phyloP scores from a whole-genome alignment of 2,329 filamentous ascomycete species.

The Calonectria henricotiae region DNA sequence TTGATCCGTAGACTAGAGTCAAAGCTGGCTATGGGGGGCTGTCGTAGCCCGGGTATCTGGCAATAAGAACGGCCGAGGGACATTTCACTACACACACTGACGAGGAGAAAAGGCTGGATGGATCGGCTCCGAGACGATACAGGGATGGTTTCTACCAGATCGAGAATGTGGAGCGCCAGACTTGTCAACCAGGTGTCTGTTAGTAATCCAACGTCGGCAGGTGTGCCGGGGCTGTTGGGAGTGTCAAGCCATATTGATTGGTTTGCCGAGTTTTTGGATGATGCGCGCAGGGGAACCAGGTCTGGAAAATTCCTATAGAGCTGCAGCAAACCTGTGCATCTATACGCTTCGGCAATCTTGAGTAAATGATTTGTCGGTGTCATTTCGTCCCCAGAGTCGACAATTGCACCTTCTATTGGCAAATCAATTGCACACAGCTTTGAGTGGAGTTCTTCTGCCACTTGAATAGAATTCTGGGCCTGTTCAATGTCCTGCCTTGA shows the following conservation, averaged over 20 bases:
- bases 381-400: constrained; percentile 50
- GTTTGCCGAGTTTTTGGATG: constrained; percentile 21
- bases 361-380: constrained; percentile 51
- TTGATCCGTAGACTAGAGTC: constrained; percentile 43
- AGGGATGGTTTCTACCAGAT: constrained; percentile 61
- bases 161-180: constrained; percentile 63
- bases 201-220: constrained; percentile 17
- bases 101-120: constrained; percentile 63
- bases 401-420: constrained; percentile 41
- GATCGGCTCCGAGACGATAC: constrained; percentile 63
- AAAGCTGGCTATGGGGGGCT: constrained; percentile 37
- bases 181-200: constrained; percentile 61
- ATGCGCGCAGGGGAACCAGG: constrained; percentile 55
- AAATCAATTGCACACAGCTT: constrained; percentile 43
- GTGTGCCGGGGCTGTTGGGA: constrained; percentile 25
- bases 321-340: constrained; percentile 52
- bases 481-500: constrained; percentile 51
- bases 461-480: constrained; percentile 46
- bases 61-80: constrained; percentile 54
- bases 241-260: constrained; percentile 25
- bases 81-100: constrained; percentile 63
- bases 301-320: constrained; percentile 59
- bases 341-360: constrained; percentile 51
- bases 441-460: constrained; percentile 42
- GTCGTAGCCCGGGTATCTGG: constrained; percentile 27